These are phyloP conservation scores for Tympanopsis confertula DNA, from an alignment of 2,329 filamentous ascomycete species.

Conservation along the genomic window DNA sequence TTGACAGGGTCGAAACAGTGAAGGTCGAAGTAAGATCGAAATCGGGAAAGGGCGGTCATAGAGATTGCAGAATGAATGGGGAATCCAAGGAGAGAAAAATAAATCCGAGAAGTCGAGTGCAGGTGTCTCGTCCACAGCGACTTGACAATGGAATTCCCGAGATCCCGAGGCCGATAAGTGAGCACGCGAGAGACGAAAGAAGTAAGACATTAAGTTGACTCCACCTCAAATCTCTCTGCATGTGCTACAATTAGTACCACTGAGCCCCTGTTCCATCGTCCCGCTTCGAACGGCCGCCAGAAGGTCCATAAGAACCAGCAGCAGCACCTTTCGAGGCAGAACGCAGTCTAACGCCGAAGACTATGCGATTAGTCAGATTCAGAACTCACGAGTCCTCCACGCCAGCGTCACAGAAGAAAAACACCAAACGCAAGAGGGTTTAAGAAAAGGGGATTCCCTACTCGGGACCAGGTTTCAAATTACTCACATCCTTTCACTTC, in stretches of 20 bases:
- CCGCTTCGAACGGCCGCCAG: background rate
- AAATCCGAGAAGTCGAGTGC: background rate
- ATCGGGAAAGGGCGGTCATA: background rate
- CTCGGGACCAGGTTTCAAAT: slow-evolving; percentile 56
- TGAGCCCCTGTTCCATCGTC: background rate
- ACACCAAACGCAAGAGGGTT: slow-evolving; percentile 67
- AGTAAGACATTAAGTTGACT: too few species aligned
- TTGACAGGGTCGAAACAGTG: background rate
- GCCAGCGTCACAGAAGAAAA: slow-evolving; percentile 42
- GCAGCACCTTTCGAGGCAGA: slow-evolving; percentile 64
- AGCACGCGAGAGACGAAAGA: too few species aligned
- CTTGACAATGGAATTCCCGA: too few species aligned
- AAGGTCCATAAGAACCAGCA: background rate
- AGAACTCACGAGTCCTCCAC: slow-evolving; percentile 54
- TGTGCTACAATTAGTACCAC: slow-evolving; percentile 1
- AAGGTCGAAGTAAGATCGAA: background rate
- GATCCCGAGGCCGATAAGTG: too few species aligned
- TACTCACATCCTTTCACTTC: slow-evolving; percentile 94
- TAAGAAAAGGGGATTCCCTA: slow-evolving; percentile 79
- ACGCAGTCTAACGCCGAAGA: slow-evolving; percentile 77
- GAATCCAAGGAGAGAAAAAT: slow-evolving; percentile 1
- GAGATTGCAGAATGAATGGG: background rate
- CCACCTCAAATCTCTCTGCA: too few species aligned
- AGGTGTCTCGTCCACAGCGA: too few species aligned
- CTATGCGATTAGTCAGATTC: slow-evolving; percentile 71